Conservation (phyloP, 805 yeast species). For the Candida corydali region DNA sequence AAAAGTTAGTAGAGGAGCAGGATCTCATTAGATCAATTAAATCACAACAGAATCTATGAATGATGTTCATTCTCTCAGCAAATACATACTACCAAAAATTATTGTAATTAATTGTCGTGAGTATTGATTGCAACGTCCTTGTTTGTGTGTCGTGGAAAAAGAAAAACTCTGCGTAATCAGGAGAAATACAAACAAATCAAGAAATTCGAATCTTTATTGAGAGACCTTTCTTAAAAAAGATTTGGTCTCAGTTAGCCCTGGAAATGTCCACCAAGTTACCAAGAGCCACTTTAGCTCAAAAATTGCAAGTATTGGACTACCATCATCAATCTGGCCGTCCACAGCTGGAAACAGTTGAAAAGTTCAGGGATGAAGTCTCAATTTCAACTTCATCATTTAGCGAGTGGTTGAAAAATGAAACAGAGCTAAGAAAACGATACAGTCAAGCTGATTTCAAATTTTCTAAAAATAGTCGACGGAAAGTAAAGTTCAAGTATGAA, state of each 20-base stretch:
- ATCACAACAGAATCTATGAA: too few relatives aligned
- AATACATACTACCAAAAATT: too few relatives aligned
- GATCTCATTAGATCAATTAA: conserved; percentile 19
- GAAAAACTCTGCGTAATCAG: conserved; percentile 1
- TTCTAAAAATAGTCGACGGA: conserved; percentile 37
- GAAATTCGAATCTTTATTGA: too few relatives aligned
- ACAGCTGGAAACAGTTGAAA: conserved; percentile 55
- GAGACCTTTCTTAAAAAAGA: too few relatives aligned
- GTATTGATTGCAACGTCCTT: too few relatives aligned
- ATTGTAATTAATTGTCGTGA: too few relatives aligned
- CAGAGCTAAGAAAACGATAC: conserved; percentile 44
- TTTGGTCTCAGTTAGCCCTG: too few relatives aligned
- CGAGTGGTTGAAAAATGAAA: conserved; percentile 58
- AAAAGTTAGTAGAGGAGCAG: conserved; percentile 79
- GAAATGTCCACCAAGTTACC: conserved; percentile 25
- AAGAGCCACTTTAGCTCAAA: conserved; percentile 57
- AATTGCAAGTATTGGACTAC: conserved; percentile 50
- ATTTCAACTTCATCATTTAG: conserved; percentile 58
- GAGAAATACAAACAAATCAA: too few relatives aligned
- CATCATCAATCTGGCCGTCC: conserved; percentile 46
- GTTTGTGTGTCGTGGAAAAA: background rate
- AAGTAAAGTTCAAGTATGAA: conserved; percentile 51
- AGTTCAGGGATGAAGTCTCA: conserved; percentile 45
- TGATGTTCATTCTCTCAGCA: too few relatives aligned
- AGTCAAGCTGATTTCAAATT: conserved; percentile 29